Base-by-base conservation (phyloP, 73 alveolate genomes). In the Uronychia setigera region DNA sequence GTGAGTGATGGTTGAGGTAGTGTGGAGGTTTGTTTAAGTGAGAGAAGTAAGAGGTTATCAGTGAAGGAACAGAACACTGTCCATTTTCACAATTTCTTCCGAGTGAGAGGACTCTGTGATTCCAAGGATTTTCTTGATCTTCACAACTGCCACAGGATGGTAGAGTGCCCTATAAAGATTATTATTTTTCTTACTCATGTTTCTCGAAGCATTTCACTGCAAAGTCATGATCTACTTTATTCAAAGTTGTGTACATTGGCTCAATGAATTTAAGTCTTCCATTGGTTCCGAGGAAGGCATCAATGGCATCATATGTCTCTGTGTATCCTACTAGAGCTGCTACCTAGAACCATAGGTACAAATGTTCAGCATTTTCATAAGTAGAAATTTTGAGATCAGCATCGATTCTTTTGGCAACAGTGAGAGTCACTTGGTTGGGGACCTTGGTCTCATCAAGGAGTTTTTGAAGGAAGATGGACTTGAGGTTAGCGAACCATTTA, bases 321-420 rank as follows among this genome's bases (percentile, higher is more conserved):
- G 5, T 46, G 67, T 46, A 46, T 5, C 19, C 19, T 5, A 19
- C 19, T 19, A 46, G 19, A 35, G 81, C 35, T 76, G 87, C 85
- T 0, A 86, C 78, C 35, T 79, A 88, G 91, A 81, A 91, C 96
- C 96, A 91, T 30, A 91, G 89, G 26, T 83, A 82, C 77, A 80
- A 78, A 31, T 76, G 76, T 60, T 91, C 94, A 58, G 89, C 90
- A 81, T 91, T 88, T 78, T 87, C 33, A 26, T 59, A 30, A 31
- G 58, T 32, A 33, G 87, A 57, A 11, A 87, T 58, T 26, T 74
- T 59, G 89, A 28, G 67, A 32, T 87, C 93, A 33, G 46, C 35
- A 35, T 87, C 87, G 35, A 87, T 75, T 33, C 75, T 29, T 26
- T 77, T 31, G 75, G 80, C 28, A 0, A 80, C 59, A 11, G 77